Conservation (phyloP, 2,329 filamentous ascomycete species). For the Colletotrichum tofieldiae region DNA sequence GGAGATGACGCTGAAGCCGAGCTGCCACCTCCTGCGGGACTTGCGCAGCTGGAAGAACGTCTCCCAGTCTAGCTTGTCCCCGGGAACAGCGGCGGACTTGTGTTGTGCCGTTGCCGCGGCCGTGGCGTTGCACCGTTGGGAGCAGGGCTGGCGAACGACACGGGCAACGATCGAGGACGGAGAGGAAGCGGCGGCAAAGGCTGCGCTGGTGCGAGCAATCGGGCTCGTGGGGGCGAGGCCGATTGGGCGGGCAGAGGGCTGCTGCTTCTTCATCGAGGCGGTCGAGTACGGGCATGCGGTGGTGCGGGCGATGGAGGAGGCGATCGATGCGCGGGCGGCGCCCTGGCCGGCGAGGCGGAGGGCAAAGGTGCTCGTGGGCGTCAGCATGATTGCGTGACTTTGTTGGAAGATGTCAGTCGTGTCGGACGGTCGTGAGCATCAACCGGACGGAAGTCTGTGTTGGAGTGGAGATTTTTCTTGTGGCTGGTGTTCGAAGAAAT, state of each 20-base stretch:
- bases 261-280: slow-evolving; percentile 32
- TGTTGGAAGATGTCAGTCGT: background rate
- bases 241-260: slow-evolving; percentile 36
- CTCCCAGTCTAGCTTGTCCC: slow-evolving; percentile 82
- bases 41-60: slow-evolving; percentile 93
- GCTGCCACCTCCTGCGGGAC: slow-evolving; percentile 86
- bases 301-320: slow-evolving; percentile 38
- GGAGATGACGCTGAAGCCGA: slow-evolving; percentile 80
- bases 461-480: slow-evolving; percentile 15
- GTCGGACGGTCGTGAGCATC: background rate
- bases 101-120: slow-evolving; percentile 34
- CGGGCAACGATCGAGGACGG: slow-evolving; percentile 45
- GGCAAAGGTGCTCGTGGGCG: slow-evolving; percentile 51
- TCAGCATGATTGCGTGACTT: slow-evolving; percentile 47
- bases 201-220: slow-evolving; percentile 37
- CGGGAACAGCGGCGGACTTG: slow-evolving; percentile 39
- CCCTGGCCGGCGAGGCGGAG: slow-evolving; percentile 50
- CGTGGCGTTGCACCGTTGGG: slow-evolving; percentile 40
- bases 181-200: slow-evolving; percentile 40
- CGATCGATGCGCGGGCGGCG: slow-evolving; percentile 39
- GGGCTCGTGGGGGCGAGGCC: slow-evolving; percentile 35
- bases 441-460: background rate
- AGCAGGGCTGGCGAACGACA: slow-evolving; percentile 43
- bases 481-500: slow-evolving; percentile 21
- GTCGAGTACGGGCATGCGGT: slow-evolving; percentile 51